Base-by-base conservation (phyloP, 1,139 yeast species). In the Arxiozyma telluris region DNA sequence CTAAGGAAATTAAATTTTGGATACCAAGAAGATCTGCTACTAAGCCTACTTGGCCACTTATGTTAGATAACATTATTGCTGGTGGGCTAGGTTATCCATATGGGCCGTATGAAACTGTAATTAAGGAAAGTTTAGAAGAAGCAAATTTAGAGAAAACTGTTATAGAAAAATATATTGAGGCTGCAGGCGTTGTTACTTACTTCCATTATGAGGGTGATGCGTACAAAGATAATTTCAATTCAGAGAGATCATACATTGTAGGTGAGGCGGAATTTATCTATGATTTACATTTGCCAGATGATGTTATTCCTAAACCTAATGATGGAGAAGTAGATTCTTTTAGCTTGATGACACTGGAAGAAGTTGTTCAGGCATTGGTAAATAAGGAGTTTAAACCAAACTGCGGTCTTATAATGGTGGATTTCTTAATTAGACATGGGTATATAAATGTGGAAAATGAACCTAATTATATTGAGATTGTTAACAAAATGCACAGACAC, bases 1-100 rank as follows among this genome's bases (percentile, higher is more conserved):
- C 68, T 8, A 78, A 77, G 0, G 74, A 76, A 45, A 63, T 82
- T 48, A 79, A 81, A 62, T 64, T 93, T 54, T 93, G 98, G 98
- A 77, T 91, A 6, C 96, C 98, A 0, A 74, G 88, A 57, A 75
- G 98, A 59, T 79, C 97, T 0, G 66, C 73, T 17, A 76, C 82
- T 1, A 93, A 93, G 66, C 84, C 87, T 20, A 93, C 98, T 0
- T 90, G 82, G 71, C 98, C 98, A 0, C 86, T 88, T 0, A 85
- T 82, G 87, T 76, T 90, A 47, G 98, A 93, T 68, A 93, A 91
- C 66, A 88, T 95, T 1, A 88, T 93, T 6, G 98, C 96, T 0
- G 98, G 98, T 1, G 98, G 98, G 0, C 67, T 93, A 22, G 96
- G 96, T 0, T 77, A 84, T 65, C 96, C 96, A 0, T 74, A 81